These are phyloP conservation scores for Pseudoturritis turrita DNA, from an alignment of 345 rosid species.

Conservation along the genomic window DNA sequence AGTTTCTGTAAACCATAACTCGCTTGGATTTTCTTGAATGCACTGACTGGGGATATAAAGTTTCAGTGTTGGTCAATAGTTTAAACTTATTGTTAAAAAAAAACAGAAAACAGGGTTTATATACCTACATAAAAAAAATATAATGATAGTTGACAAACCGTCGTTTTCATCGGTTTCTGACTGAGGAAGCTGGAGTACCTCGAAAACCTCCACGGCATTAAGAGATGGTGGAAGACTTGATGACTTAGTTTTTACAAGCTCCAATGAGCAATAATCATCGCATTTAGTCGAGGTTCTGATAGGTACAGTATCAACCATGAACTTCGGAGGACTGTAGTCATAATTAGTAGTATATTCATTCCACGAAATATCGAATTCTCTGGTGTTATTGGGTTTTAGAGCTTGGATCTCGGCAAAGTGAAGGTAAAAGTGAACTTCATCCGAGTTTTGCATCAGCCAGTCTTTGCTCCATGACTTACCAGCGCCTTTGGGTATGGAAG, in stretches of 20 bases:
- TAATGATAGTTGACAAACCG: background rate
- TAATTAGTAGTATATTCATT: background rate
- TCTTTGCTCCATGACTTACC: background rate
- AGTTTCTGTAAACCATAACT: slow-evolving; percentile 20
- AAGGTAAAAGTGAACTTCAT: slow-evolving; percentile 25
- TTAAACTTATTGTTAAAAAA: background rate
- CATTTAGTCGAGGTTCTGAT: background rate
- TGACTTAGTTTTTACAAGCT: background rate
- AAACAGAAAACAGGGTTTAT: too few species aligned
- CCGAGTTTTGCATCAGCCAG: background rate
- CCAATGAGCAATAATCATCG: background rate
- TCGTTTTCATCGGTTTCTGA: slow-evolving; percentile 5
- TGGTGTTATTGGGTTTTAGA: background rate
- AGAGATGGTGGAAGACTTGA: slow-evolving; percentile 17
- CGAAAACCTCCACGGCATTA: slow-evolving; percentile 13
- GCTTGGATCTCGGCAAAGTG: slow-evolving; percentile 22
- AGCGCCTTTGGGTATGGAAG: background rate
- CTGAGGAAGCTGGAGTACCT: background rate
- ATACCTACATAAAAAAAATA: too few species aligned
- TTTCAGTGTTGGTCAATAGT: background rate
- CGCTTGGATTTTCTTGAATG: slow-evolving; percentile 32
- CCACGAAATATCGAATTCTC: background rate
- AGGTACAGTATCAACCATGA: background rate
- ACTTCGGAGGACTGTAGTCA: background rate
- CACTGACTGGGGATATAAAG: slow-evolving; percentile 27